Evolutionary conservation across 2,329 filamentous ascomycete genomes (phyloP), one percentile per base, ranked within the genome.

Genomic region (Fusarium penzigii): DNA sequence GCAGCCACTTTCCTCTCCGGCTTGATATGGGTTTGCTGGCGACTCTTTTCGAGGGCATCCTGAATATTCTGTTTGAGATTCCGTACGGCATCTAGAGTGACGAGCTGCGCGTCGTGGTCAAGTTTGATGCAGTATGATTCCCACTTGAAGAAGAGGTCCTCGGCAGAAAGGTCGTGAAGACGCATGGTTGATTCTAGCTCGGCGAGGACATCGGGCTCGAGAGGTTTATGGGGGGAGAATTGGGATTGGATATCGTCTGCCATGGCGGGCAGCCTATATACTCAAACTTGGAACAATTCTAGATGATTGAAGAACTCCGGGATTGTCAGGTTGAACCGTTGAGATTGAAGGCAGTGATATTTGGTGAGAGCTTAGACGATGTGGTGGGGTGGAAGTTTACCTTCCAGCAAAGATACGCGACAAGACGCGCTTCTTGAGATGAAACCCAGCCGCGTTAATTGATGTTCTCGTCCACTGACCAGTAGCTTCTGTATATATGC

Each of bases 101-200:
- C 51, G 55, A 90, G 75, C 56, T 86, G 86, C 51, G 91, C 88
- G 51, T 95, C 90, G 44, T 84, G 77, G 20, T 92, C 90, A 86
- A 97, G 92, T 73, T 93, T 96, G 69, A 99, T 88, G 72, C 89
- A 92, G 78, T 97, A 97, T 1, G 92, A 93, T 72, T 99, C 94
- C 94, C 94, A 99, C 80, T 97, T 97, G 84, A 91, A 97, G 73
- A 91, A 97, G 25, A 97, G 79, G 69, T 97, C 94, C 70, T 97
- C 87, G 34, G 86, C 80, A 14, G 86, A 84, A 55, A 97, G 82
- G 44, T 85, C 85, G 73, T 97, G 90, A 54, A 97, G 79, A 49
- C 87, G 86, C 75, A 94, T 82, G 69, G 96, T 95, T 52, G 91
- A 95, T 68, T 88, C 82, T 61, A 99, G 78, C 74, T 97, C 92